Evolutionary conservation across 176 grass and related monocot genomes (phyloP).

Genomic region (Pontederia paniculata): DNA sequence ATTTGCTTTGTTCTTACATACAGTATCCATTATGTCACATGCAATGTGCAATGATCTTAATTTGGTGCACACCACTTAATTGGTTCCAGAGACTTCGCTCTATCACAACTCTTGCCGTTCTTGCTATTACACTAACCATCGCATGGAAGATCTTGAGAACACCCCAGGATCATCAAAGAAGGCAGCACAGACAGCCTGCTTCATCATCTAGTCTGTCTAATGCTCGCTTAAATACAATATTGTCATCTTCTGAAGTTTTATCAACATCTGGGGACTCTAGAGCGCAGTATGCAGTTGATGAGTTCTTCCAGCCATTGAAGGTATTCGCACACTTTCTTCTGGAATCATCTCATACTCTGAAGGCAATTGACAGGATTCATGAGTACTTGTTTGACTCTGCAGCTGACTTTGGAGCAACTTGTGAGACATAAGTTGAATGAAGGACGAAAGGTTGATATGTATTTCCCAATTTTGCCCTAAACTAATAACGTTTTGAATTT

Average conservation of each 20-base stretch:
- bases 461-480: background rate
- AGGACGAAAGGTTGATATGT: slow-evolving; percentile 60
- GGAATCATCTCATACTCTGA: background rate
- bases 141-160: slow-evolving; percentile 86
- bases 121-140: slow-evolving; percentile 71
- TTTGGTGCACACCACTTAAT: no score
- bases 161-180: slow-evolving; percentile 58
- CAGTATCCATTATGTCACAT: background rate
- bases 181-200: slow-evolving; percentile 40
- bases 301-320: slow-evolving; percentile 90
- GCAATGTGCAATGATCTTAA: no score
- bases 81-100: slow-evolving; percentile 87
- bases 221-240: slow-evolving; percentile 30
- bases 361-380: background rate
- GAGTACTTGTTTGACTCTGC: slow-evolving; percentile 24
- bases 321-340: slow-evolving; percentile 35
- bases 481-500: background rate
- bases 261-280: slow-evolving; percentile 71
- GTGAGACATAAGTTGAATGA: slow-evolving; percentile 95
- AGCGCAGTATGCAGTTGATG: slow-evolving; percentile 74
- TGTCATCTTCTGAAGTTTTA: slow-evolving; percentile 44
- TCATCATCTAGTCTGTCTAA: slow-evolving; percentile 46
- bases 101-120: slow-evolving; percentile 71
- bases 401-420: slow-evolving; percentile 92
- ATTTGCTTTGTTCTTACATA: background rate